These are phyloP conservation scores for Oehlia diaphana DNA, from an alignment of 192 early-diverging fungal species.

Conservation along the genomic window DNA sequence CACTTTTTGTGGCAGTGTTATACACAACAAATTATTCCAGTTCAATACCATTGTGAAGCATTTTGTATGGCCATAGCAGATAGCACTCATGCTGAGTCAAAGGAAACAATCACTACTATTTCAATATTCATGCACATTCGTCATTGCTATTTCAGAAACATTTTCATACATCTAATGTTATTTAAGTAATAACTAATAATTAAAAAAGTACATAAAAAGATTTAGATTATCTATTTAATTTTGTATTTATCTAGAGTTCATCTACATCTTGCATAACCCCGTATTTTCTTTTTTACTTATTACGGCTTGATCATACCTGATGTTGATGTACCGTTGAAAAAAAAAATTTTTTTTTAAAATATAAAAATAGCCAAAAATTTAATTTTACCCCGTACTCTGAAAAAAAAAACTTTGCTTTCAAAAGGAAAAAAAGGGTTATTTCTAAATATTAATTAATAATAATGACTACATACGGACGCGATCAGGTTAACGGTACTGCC, in stretches of 20 bases:
- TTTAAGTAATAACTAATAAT: no score
- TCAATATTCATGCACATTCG: no score
- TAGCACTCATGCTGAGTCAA: no score
- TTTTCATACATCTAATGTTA: no score
- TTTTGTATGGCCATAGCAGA: no score
- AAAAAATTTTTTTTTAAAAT: not conserved
- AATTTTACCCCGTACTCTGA: not conserved
- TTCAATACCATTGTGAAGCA: no score
- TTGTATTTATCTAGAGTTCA: not conserved
- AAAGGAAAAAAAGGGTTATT: not conserved
- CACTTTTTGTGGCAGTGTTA: no score
- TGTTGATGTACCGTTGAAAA: not conserved
- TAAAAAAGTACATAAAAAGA: not conserved
- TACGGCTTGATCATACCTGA: not conserved
- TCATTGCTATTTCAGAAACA: no score
- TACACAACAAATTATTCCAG: no score
- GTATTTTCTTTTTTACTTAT: not conserved
- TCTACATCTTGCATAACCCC: not conserved
- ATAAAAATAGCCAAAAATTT: no score
- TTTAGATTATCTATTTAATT: not conserved
- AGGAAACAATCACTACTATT: no score
- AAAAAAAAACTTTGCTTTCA: not conserved
- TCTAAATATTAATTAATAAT: not conserved
- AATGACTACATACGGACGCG: not conserved
- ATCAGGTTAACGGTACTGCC: not conserved